These are phyloP conservation scores for Arthrobotrys pseudoclavata DNA, from an alignment of 2,329 filamentous ascomycete species.

Conservation along the genomic window DNA sequence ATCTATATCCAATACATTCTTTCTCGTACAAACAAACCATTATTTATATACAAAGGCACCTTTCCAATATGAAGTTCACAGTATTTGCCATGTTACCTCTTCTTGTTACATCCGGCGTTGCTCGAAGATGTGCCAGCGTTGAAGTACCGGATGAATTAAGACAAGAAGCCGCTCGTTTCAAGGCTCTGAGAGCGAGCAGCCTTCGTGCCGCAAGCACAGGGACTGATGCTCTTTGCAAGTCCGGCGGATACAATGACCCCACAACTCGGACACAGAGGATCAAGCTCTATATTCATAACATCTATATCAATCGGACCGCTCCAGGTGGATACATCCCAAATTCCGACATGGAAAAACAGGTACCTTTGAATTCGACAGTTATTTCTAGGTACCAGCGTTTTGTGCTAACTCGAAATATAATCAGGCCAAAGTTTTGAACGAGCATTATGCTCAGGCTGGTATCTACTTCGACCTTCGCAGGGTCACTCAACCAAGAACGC, in stretches of 20 bases:
- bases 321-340: slow-evolving; percentile 35
- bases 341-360: slow-evolving; percentile 35
- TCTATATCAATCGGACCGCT: slow-evolving; percentile 40
- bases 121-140: slow-evolving; percentile 24
- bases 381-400: not conserved
- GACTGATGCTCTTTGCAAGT: not conserved
- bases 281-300: slow-evolving; percentile 39
- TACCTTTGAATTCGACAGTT: not conserved
- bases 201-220: not conserved
- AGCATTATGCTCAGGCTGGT: slow-evolving; percentile 32
- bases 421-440: slow-evolving; percentile 32
- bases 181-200: slow-evolving; percentile 5
- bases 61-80: slow-evolving; percentile 23
- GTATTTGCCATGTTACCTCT: slow-evolving; percentile 4
- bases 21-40: not conserved
- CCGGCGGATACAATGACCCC: slow-evolving; percentile 3
- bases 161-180: slow-evolving; percentile 20
- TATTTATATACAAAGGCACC: not conserved
- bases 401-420: not conserved
- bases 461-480: slow-evolving; percentile 37
- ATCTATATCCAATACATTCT: not conserved
- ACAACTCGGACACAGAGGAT: slow-evolving; percentile 21
- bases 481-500: slow-evolving; percentile 31
- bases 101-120: not conserved
- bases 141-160: slow-evolving; percentile 24